Base-by-base conservation (phyloP, 2,329 filamentous ascomycete genomes). In the Stagonosporopsis cucurbitacearum region DNA sequence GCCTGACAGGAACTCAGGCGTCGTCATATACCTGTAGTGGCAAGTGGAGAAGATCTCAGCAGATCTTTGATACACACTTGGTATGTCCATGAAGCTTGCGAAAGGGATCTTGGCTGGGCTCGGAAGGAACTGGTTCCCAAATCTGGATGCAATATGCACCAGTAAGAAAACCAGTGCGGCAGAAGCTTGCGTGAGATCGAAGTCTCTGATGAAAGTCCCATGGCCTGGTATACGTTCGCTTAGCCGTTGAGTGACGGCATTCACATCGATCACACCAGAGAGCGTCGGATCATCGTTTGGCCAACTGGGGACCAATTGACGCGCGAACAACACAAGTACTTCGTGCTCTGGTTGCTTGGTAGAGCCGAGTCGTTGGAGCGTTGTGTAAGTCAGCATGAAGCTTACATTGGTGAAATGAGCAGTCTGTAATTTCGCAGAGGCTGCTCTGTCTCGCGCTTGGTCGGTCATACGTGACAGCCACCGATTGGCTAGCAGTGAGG, bases 11-110 rank as follows among this genome's bases (percentile, higher is more conserved):
- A 68, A 66, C 0, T 49, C 22, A 2, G 58, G 47, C 3, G 46
- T 53, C 4, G 53, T 53, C 68, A 69, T 69, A 8, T 46, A 48
- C 3, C 42, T n/a, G 8, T 60, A 33, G 45, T 70, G 64, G 13
- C 60, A 64, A 11, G 26, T 58, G 8, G 39, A 42, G 13, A 69
- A 69, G 0, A 42, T 25, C 17, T 48, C 52, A 9, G 49, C 33
- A 1, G 33, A 40, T 17, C 39, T 41, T 8, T 15, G 40, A 13
- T 59, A 64, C 1, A 62, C 26, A 11, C 33, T 44, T 2, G 64
- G 66, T 30, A 68, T 50, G 9, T 59, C 33, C 63, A 68, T 63
- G 6, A 58, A 59, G 0, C 36, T 35, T 7, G 23, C 8, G 20
- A 68, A 67, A 1, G 49, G 49, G 25, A 66, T 66, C 2, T 42